Conservation (phyloP, 345 rosid genomes). For the Salix dunnii region DNA sequence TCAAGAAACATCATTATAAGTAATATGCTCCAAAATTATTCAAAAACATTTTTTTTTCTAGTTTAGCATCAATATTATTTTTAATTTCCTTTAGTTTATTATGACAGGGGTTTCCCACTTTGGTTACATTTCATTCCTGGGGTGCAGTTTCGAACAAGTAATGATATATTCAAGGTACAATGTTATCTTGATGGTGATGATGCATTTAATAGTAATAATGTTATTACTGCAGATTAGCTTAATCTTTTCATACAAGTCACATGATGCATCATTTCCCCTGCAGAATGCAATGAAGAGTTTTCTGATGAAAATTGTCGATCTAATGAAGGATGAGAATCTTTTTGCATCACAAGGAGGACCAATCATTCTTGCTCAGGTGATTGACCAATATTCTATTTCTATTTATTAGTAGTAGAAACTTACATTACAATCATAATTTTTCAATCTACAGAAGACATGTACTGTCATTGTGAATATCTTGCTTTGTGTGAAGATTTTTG, state of each 20-base stretch:
- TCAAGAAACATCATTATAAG: neutral
- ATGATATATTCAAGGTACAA: constrained; percentile 45
- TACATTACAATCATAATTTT: too few relatives aligned
- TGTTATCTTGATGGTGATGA: neutral
- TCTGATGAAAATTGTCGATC: constrained; percentile 43
- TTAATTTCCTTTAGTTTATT: neutral
- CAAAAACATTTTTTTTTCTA: neutral
- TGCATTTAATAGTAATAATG: neutral
- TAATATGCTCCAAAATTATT: neutral
- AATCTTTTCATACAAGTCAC: neutral
- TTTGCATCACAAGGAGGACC: constrained; percentile 73
- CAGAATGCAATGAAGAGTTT: constrained; percentile 54
- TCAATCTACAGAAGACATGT: too few relatives aligned
- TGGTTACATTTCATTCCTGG: constrained; percentile 76
- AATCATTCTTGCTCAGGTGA: constrained; percentile 66
- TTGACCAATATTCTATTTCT: neutral
- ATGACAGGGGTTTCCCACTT: constrained; percentile 57
- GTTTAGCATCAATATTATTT: neutral
- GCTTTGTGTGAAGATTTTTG: neutral
- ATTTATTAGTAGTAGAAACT: too few relatives aligned
- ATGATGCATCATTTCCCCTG: neutral
- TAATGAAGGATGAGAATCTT: constrained; percentile 55
- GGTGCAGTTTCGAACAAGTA: constrained; percentile 61
- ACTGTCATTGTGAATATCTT: too few relatives aligned
- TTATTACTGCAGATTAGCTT: neutral